Conservation (phyloP, 2,329 filamentous ascomycete species). For the Diaporthe ampelina region DNA sequence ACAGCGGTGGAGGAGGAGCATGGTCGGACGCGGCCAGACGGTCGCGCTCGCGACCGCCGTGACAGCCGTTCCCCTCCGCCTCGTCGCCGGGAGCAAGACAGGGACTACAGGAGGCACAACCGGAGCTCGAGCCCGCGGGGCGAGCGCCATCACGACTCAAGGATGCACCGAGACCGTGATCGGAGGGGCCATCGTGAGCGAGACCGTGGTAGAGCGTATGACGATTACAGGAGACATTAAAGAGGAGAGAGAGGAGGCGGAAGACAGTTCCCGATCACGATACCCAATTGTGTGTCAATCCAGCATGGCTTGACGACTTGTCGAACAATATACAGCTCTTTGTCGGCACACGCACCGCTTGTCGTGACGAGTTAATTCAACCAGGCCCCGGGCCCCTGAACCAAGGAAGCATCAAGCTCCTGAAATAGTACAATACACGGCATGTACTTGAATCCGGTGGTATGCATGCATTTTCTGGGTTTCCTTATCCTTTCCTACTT, state of each 20-base stretch:
- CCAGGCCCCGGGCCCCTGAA: background rate
- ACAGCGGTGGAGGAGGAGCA: slow-evolving; percentile 9
- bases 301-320: background rate
- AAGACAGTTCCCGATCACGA: background rate
- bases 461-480: too few relatives aligned
- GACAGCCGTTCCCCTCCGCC: slow-evolving; percentile 30
- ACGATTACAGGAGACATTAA: slow-evolving; percentile 43
- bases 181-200: slow-evolving; percentile 31
- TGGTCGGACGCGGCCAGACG: slow-evolving; percentile 5
- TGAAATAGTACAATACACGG: background rate
- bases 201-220: slow-evolving; percentile 51
- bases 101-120: slow-evolving; percentile 56
- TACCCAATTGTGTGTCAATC: slow-evolving; percentile 11
- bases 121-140: slow-evolving; percentile 55
- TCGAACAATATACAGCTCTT: background rate
- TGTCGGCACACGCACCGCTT: background rate
- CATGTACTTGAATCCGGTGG: too few relatives aligned
- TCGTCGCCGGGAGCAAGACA: slow-evolving; percentile 36
- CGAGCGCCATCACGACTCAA: slow-evolving; percentile 43
- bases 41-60: slow-evolving; percentile 16
- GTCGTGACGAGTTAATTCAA: background rate
- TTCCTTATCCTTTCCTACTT: too few relatives aligned
- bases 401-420: background rate
- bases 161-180: slow-evolving; percentile 47
- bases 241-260: background rate